These are phyloP conservation scores for Peribolospora kevripleyi DNA, from an alignment of 768 basidiomycete species.

Conservation along the genomic window DNA sequence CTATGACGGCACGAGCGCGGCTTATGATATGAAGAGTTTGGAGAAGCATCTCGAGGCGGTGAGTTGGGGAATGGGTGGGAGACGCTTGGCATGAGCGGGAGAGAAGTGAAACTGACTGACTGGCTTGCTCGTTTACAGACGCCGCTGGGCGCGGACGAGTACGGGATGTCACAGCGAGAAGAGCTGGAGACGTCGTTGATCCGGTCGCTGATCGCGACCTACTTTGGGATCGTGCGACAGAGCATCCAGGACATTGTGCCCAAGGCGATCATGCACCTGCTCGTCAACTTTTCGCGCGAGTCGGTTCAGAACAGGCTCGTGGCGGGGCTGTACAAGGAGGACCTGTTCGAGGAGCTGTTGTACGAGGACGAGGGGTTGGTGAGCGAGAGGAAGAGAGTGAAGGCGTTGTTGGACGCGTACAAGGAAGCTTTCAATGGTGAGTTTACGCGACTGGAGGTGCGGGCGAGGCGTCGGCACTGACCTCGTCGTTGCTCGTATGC, in stretches of 20 bases:
- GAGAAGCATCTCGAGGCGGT: constrained; percentile 95
- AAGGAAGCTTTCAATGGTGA: constrained; percentile 27
- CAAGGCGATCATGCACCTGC: constrained; percentile 92
- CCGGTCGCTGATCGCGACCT: constrained; percentile 77
- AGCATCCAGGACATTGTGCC: constrained; percentile 91
- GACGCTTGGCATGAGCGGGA: not conserved
- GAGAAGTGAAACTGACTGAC: not conserved
- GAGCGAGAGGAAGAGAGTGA: constrained; percentile 75
- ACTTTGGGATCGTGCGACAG: constrained; percentile 87
- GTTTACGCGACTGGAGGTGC: too few relatives aligned
- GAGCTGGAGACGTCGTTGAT: constrained; percentile 94
- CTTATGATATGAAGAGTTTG: constrained; percentile 95
- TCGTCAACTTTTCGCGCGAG: constrained; percentile 90
- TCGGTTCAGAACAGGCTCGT: constrained; percentile 92
- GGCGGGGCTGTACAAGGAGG: constrained; percentile 80
- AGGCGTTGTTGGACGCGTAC: constrained; percentile 84
- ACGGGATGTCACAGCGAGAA: constrained; percentile 50
- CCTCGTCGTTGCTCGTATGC: too few relatives aligned
- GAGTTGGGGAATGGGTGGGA: constrained; percentile 20
- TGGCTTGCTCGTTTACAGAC: constrained; percentile 20
- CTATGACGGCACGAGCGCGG: constrained; percentile 54
- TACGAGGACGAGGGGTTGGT: constrained; percentile 91
- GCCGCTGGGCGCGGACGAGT: constrained; percentile 29
- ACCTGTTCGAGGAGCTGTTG: constrained; percentile 66
- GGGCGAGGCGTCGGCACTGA: too few relatives aligned